These are phyloP conservation scores for Dictyostelium purpureum DNA, from an alignment of 78 protist species.

Conservation along the genomic window DNA sequence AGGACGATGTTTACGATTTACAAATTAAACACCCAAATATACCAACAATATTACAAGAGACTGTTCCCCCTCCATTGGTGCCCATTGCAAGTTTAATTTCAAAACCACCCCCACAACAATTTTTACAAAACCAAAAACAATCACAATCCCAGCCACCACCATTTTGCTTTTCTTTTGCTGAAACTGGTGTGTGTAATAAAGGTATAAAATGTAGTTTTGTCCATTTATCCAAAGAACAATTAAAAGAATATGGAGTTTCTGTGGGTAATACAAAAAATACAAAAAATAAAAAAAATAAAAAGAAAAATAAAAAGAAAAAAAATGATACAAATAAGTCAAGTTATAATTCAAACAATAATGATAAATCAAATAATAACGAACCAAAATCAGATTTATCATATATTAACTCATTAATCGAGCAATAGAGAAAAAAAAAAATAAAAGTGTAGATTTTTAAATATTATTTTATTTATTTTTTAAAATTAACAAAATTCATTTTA, in stretches of 20 bases:
- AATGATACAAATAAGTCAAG: not conserved
- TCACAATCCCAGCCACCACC: not conserved
- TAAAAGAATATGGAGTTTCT: slow-evolving; percentile 12
- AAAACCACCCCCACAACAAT: not conserved
- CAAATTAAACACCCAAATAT: slow-evolving; percentile 8
- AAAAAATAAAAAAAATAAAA: not conserved
- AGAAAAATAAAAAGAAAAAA: slow-evolving; percentile 6
- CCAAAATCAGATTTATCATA: slow-evolving; percentile 1
- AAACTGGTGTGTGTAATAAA: slow-evolving; percentile 35
- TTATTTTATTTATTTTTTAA: not conserved
- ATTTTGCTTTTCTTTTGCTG: slow-evolving; percentile 36
- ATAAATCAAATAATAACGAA: not conserved
- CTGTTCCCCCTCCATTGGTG: not conserved
- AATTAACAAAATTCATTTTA: not conserved
- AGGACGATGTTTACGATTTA: slow-evolving; percentile 14
- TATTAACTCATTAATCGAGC: slow-evolving; percentile 7
- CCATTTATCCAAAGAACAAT: slow-evolving; percentile 27
- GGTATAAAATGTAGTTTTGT: not conserved
- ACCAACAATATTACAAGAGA: not conserved
- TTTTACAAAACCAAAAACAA: not conserved
- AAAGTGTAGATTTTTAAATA: not conserved
- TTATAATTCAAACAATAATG: not conserved
- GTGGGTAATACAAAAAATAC: not conserved
- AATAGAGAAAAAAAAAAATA: too few relatives aligned
- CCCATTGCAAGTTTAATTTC: not conserved